Evolutionary conservation across 495 filamentous ascomycete genomes (phyloP), one percentile per base, ranked within the genome.

Genomic region (Annulohypoxylon bovei): DNA sequence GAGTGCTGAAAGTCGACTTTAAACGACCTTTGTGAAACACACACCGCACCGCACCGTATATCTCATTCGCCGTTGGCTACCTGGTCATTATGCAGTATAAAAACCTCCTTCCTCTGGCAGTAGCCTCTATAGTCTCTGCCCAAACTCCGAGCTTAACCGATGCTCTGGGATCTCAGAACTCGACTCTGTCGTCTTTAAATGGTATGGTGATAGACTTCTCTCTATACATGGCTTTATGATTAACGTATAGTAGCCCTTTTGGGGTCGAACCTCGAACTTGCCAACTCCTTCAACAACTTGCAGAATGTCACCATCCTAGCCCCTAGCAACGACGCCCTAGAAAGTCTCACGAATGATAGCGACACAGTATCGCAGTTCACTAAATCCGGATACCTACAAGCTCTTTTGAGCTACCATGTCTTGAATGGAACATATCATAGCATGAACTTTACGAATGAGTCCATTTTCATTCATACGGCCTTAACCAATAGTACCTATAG

Each of bases 391-490:
- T 70, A 79, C 20, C 62, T 88, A 0, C 62, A 75, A 20, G 86
- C 87, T 18, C 72, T 91, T 23, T 77, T 93, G 20, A 74, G 73
- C 58, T 93, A 93, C 74, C 90, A 93, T 76, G 83, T 92, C 47
- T 78, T 93, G 14, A 82, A 86, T 50, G 90, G 89, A 5, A 81
- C 78, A 2, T 82, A 84, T 42, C 79, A 79, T 12, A 73, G 80
- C 0, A 73, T 80, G 22, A 80, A 84, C 55, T 72, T 85, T 35
- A 71, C 65, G n/a, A 74, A 80, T 18, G 81, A 78, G 9, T 79
- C 84, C 0, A 67, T 69, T 3, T 90, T 90, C 67, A 72, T 88
- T 14, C 86, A 84, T 5, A 91, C 88, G 0, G 65, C 87, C 32
- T 75, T 92, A 58, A 84, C 74, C 18, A 81, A 84, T 44, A n/a